phyloP scores from a whole-genome alignment of 306 rosid genomes.

The Gleditsia sinensis region DNA sequence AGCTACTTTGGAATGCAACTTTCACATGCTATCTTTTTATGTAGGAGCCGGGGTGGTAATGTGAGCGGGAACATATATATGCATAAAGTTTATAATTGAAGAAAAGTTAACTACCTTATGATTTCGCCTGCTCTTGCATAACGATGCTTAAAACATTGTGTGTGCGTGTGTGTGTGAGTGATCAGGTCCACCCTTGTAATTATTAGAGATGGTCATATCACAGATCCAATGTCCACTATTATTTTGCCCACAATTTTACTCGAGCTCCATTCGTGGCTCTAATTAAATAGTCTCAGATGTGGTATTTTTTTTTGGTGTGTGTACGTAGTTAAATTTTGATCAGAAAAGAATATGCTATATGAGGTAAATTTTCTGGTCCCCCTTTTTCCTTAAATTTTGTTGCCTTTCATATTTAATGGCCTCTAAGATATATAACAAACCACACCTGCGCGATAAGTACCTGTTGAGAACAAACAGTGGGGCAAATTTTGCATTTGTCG shows the following conservation, averaged over 20 bases:
- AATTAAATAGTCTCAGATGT: no score
- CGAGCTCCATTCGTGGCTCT: no score
- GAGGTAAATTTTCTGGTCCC: background rate
- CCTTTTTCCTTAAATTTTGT: background rate
- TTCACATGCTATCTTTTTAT: slow-evolving; percentile 9
- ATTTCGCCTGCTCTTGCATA: slow-evolving; percentile 11
- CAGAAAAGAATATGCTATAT: background rate
- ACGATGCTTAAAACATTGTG: slow-evolving; percentile 23
- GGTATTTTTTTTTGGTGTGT: no score
- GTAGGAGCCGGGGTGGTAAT: background rate
- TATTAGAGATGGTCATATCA: no score
- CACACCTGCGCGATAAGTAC: background rate
- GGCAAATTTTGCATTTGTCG: background rate
- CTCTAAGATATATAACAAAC: background rate
- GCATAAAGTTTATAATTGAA: background rate
- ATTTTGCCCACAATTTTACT: no score
- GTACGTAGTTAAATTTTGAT: no score
- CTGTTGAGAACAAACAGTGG: background rate
- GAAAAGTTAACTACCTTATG: background rate
- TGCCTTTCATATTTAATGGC: background rate
- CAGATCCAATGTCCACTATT: no score
- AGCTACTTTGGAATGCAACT: background rate
- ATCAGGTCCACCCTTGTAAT: background rate
- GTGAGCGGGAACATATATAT: background rate
- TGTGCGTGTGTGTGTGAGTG: no score